phyloP scores from a whole-genome alignment of 805 yeast genomes.

The Lipomyces sp. region DNA sequence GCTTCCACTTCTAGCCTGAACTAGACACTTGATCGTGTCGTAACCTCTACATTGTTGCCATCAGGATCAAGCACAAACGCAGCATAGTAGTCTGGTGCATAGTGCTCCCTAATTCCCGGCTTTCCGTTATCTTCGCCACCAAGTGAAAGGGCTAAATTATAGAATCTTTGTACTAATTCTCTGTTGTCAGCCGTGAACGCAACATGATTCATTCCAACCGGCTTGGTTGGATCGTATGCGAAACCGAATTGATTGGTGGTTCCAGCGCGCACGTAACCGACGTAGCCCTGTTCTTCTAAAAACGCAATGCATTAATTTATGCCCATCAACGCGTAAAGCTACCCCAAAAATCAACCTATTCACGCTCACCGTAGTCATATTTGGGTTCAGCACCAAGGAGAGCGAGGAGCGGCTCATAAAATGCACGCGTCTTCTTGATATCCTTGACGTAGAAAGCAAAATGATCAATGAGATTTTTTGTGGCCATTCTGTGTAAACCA shows the following conservation, averaged over 20 bases:
- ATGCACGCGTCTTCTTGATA: conserved; percentile 8
- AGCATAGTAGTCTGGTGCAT: conserved; percentile 9
- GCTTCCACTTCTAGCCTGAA: too few relatives aligned
- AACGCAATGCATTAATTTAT: neutral
- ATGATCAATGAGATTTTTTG: neutral
- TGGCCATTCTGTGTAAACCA: neutral
- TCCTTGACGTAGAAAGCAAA: conserved; percentile 10
- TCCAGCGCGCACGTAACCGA: conserved; percentile 3
- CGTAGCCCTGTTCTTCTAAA: conserved; percentile 4
- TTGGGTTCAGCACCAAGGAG: conserved; percentile 15
- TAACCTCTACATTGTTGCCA: conserved; percentile 14
- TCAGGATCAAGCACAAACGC: conserved; percentile 14
- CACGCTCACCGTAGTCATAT: conserved; percentile 7
- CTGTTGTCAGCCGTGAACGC: conserved; percentile 4
- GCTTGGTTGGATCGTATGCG: conserved; percentile 4
- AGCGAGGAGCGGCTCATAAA: conserved; percentile 18
- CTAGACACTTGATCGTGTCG: neutral
- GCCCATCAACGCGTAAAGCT: neutral
- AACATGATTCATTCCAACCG: conserved; percentile 9
- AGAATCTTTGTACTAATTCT: conserved; percentile 5
- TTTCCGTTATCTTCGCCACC: conserved; percentile 11
- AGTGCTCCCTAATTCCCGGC: conserved; percentile 9
- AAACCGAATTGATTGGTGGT: conserved; percentile 1
- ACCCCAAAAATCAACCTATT: too few relatives aligned
- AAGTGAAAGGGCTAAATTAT: conserved; percentile 4